Conservation (phyloP, 1,284 basidiomycete species). For the Pulveroboletus sp. region DNA sequence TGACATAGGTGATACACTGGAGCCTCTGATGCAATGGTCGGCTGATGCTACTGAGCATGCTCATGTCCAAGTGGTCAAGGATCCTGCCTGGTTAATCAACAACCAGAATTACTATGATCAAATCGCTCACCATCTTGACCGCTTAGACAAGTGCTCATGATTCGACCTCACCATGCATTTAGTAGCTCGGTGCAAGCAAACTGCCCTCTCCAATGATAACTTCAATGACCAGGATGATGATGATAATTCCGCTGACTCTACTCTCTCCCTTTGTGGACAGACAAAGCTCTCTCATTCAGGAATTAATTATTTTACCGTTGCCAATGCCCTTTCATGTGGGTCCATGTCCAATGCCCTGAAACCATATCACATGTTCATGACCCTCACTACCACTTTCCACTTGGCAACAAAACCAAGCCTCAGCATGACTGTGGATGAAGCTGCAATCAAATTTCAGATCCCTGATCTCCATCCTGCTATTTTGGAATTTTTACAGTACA, state of each 20-base stretch:
- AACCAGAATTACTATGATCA: conserved; percentile 6
- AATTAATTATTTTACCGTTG: neutral
- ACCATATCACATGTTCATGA: neutral
- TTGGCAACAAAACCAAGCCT: neutral
- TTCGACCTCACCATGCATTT: neutral
- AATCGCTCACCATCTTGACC: neutral
- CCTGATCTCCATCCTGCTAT: conserved; percentile 1
- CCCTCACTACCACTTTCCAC: conserved; percentile 3
- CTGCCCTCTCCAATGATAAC: neutral
- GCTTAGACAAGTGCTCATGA: neutral
- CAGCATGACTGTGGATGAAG: neutral
- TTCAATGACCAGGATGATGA: neutral
- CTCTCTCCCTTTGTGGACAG: neutral
- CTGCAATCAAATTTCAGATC: neutral
- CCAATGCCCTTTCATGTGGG: neutral
- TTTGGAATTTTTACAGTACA: neutral
- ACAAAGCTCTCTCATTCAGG: neutral
- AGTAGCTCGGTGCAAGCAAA: neutral
- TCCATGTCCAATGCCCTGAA: neutral
- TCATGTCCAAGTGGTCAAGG: neutral
- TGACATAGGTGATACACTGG: too few species aligned
- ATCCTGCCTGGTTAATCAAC: neutral
- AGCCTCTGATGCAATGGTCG: neutral
- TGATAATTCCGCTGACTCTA: neutral
- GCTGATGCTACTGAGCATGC: neutral